phyloP scores from a whole-genome alignment of 257 asterid species.

The Ehretia macrophylla region DNA sequence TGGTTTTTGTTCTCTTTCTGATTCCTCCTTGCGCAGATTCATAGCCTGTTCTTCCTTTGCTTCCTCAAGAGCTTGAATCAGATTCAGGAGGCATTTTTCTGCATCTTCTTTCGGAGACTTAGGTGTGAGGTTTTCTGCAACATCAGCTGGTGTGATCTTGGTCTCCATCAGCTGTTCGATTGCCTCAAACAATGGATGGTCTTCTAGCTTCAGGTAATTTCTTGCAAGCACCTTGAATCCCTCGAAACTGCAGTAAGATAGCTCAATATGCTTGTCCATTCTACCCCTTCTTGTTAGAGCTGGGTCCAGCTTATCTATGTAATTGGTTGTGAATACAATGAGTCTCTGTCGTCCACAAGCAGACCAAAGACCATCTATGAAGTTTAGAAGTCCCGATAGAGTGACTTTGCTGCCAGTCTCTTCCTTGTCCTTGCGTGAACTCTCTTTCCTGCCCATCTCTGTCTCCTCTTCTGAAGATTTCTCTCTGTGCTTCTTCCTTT shows the following conservation, averaged over 20 bases:
- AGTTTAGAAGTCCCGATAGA: constrained; percentile 20
- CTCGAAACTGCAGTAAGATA: constrained; percentile 22
- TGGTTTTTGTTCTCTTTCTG: neutral
- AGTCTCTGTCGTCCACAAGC: constrained; percentile 17
- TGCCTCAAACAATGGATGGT: constrained; percentile 13
- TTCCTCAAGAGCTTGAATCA: constrained; percentile 15
- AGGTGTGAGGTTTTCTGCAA: constrained; percentile 22
- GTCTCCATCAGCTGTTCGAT: constrained; percentile 14
- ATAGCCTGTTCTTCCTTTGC: neutral
- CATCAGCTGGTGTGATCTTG: constrained; percentile 21
- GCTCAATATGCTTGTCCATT: constrained; percentile 25
- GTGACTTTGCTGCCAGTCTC: constrained; percentile 17
- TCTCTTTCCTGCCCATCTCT: too few species aligned
- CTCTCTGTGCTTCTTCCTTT: constrained; percentile 7
- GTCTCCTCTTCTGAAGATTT: neutral
- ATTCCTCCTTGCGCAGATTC: neutral
- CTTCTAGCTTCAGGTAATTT: constrained; percentile 14
- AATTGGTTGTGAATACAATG: constrained; percentile 22
- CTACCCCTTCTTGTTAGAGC: constrained; percentile 23
- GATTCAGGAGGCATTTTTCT: constrained; percentile 13
- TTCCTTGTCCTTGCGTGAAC: neutral
- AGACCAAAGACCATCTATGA: constrained; percentile 26
- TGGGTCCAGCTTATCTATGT: constrained; percentile 19
- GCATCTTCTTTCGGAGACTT: constrained; percentile 17
- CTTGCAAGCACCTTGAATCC: constrained; percentile 27